Evolutionary conservation across 2,329 filamentous ascomycete genomes (phyloP).

Genomic region (Aspergillus japonicus): DNA sequence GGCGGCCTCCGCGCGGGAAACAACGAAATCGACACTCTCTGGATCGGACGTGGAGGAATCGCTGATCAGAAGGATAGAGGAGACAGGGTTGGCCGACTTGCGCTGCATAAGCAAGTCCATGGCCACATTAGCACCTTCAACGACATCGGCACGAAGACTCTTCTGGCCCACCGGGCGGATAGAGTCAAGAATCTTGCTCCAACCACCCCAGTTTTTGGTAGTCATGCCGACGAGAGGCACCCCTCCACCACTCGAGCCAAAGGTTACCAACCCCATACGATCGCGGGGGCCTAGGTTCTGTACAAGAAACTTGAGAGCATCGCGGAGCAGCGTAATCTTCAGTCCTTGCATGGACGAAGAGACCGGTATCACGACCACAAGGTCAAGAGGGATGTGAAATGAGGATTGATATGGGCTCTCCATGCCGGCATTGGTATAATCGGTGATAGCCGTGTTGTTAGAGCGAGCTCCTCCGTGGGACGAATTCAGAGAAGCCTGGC

Average conservation of each 20-base stretch:
- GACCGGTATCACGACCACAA: conserved; percentile 94
- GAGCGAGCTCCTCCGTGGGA: conserved; percentile 80
- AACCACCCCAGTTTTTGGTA: conserved; percentile 88
- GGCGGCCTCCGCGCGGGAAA: conserved; percentile 91
- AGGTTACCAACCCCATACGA: conserved; percentile 95
- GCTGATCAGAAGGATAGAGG: conserved; percentile 93
- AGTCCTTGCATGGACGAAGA: conserved; percentile 99
- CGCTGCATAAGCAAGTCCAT: conserved; percentile 99
- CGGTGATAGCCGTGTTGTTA: conserved; percentile 81
- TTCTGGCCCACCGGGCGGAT: conserved; percentile 95
- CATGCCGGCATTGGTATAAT: conserved; percentile 73
- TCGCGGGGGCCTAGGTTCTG: conserved; percentile 86
- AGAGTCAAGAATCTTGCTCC: conserved; percentile 79
- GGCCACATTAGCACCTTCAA: conserved; percentile 94
- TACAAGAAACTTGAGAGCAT: conserved; percentile 90
- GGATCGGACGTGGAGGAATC: conserved; percentile 92
- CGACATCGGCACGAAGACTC: conserved; percentile 91
- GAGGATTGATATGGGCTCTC: conserved; percentile 60
- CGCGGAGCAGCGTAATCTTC: conserved; percentile 91
- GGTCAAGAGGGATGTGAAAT: conserved; percentile 86
- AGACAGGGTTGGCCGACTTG: conserved; percentile 91
- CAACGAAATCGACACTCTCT: conserved; percentile 96
- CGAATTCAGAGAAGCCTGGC: conserved; percentile 79
- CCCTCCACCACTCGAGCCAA: conserved; percentile 89
- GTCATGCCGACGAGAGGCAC: conserved; percentile 98